A percentile compares a stretch with the other conserved stretches of the same genome.
These are phyloP conservation scores for Aspergillus taichungensis DNA, from an alignment of 495 filamentous ascomycete species.

Conservation along the genomic window DNA sequence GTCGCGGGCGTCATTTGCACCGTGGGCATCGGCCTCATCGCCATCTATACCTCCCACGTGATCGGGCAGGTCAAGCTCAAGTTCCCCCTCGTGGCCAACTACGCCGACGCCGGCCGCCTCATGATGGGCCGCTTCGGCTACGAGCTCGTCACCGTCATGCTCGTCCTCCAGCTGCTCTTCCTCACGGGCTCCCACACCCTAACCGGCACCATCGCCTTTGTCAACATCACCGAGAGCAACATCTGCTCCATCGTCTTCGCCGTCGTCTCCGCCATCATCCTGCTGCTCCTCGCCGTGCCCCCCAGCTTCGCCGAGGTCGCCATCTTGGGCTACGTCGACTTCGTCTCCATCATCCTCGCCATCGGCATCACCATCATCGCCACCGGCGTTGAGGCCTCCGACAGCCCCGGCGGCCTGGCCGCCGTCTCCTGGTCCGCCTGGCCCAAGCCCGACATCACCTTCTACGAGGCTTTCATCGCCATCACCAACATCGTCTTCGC, in stretches of 20 bases:
- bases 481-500: constrained; percentile 66
- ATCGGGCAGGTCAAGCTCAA: constrained; percentile 61
- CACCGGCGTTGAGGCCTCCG: constrained; percentile 39
- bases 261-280: constrained; percentile 50
- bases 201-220: constrained; percentile 60
- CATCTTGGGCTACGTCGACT: constrained; percentile 51
- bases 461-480: constrained; percentile 43
- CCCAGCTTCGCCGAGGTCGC: constrained; percentile 45
- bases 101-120: constrained; percentile 55
- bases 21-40: constrained; percentile 48
- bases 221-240: constrained; percentile 49
- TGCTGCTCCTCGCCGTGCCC: constrained; percentile 52
- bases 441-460: constrained; percentile 24
- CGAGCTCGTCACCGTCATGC: constrained; percentile 51
- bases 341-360: constrained; percentile 52
- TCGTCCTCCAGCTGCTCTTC: constrained; percentile 55
- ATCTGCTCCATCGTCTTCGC: constrained; percentile 56
- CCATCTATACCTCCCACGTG: constrained; percentile 62
- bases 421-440: constrained; percentile 31
- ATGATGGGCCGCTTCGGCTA: constrained; percentile 52
- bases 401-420: constrained; percentile 20
- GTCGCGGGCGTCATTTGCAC: constrained; percentile 44
- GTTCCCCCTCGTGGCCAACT: constrained; percentile 54
- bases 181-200: constrained; percentile 62
- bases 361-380: constrained; percentile 61